Evolutionary conservation across 768 basidiomycete genomes (phyloP), one percentile per base, ranked within the genome.

Genomic region (Phlebiopsis flavidoalba): DNA sequence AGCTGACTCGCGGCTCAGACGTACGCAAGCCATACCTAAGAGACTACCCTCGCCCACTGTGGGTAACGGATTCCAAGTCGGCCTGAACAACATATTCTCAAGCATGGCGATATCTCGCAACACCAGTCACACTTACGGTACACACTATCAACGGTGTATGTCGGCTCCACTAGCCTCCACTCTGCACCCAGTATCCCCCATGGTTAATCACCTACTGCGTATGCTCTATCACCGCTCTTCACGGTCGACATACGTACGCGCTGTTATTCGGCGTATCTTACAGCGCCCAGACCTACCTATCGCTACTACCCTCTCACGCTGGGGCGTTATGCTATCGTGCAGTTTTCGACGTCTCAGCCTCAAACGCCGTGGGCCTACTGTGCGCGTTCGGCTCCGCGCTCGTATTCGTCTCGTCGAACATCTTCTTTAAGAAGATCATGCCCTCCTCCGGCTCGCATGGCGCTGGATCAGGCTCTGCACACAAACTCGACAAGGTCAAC

Each of bases 381-480:
- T 97, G 92, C 73, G 96, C 97, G 3, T 95, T 99, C 69, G 96
- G 96, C 15, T 97, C 95, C 11, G 97, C 97, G 33, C 76, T 99
- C 60, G 87, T 99, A 65, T 98, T 99, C 72, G 97, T 99, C 63
- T 90, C 89, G 66, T 95, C 94, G 64, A 99, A 99, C 75, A 98
- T 99, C 67, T 97, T 95, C 74, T 98, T 96, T 83, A 99, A 99
- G 77, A 98, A 96, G 79, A 87, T 98, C 64, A 89, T 99, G 83
- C 97, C 97, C 1, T 72, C 77, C 22, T 67, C 70, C 49, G 79
- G 83, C 52, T 63, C 68, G 8, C 80, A 80, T 56, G 69, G 75
- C 5, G 75, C 77, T 21, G 75, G 76, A 35, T 65, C 62, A 37
- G 69, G 69, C 60, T 74, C 79, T 1, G 74, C 82, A 3, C 89